Conservation (phyloP, 2,329 filamentous ascomycete genomes). For the Apiospora pterosperma region DNA sequence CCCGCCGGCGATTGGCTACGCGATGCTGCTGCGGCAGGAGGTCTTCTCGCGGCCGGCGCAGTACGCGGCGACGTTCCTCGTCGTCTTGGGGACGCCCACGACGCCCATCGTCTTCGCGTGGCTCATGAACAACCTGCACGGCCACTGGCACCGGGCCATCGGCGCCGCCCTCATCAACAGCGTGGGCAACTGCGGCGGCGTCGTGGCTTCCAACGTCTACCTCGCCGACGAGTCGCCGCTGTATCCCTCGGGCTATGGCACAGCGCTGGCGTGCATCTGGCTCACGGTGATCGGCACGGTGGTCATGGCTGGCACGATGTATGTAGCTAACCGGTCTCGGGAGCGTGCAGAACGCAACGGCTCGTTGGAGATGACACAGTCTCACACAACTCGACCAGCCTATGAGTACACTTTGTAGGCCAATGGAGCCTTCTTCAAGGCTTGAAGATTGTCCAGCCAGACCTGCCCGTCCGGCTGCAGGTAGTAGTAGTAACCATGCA, state of each 20-base stretch:
- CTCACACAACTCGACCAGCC: background rate
- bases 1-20: slow-evolving; percentile 23
- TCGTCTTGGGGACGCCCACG: slow-evolving; percentile 27
- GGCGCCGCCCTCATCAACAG: slow-evolving; percentile 25
- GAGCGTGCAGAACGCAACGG: background rate
- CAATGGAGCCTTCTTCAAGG: no score
- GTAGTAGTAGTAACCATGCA: slow-evolving; percentile 14
- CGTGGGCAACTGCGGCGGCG: slow-evolving; percentile 30
- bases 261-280: background rate
- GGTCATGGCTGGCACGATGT: background rate
- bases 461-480: slow-evolving; percentile 9
- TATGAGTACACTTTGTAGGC: background rate
- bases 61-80: slow-evolving; percentile 13
- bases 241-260: slow-evolving; percentile 32
- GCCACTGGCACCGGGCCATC: slow-evolving; percentile 24
- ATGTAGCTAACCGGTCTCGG: background rate
- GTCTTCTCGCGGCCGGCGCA: background rate
- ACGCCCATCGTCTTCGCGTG: slow-evolving; percentile 24
- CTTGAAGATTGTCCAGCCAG: slow-evolving; percentile 11
- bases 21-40: slow-evolving; percentile 20
- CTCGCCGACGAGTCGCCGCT: slow-evolving; percentile 28
- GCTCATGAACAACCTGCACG: slow-evolving; percentile 26
- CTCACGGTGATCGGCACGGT: background rate
- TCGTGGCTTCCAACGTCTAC: slow-evolving; percentile 37
- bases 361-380: background rate